Evolutionary conservation across 305 asterid species (phyloP), one percentile per base, ranked within the genome.

Genomic region (Striga hermonthica): DNA sequence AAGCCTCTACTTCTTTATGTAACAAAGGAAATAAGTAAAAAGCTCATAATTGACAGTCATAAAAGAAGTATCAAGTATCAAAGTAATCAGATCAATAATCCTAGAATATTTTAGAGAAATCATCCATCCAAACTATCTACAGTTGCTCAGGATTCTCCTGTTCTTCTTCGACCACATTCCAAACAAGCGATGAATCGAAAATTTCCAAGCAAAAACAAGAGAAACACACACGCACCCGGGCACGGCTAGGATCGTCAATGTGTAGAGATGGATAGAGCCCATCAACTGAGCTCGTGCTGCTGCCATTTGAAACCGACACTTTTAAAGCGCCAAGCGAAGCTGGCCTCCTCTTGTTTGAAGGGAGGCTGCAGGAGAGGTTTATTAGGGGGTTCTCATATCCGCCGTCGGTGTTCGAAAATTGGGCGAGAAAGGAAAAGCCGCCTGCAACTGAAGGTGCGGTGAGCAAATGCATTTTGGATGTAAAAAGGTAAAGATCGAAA

Each of bases 1-100:
- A 70, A 96, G 86, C 95, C 88, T 84, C 98, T 92, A 87, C 90
- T 92, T 86, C 96, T 87, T 92, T 83, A 93, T 80, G 72, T 65
- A 78, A 81, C 64, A 82, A 71, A 80, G 39, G 55, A 64, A 80
- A 74, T 41, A 79, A 72, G 74, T 80, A 81, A 80, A 79, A 75
- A 75, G 70, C 74, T 60, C 67, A 73, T 66, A 50, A 22, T 22
- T 22, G 31, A 39, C 8, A 36, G 48, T 3, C 45, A 22, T 22
- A 22, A 22, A 68, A 37, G 31, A 22, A 22, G 31, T 22, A 22
- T 22, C 48, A 47, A 64, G 41, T 65, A 62, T 52, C 47, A n/a
- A 50, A 50, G 6, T 48, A 66, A 58, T 28, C 28, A 50, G 48
- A 37, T 43, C 54, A n/a, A 31, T 47, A 64, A 0, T 39, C 11